Evolutionary conservation across 1,284 basidiomycete genomes (phyloP).

Genomic region (Ustilago bromivora): DNA sequence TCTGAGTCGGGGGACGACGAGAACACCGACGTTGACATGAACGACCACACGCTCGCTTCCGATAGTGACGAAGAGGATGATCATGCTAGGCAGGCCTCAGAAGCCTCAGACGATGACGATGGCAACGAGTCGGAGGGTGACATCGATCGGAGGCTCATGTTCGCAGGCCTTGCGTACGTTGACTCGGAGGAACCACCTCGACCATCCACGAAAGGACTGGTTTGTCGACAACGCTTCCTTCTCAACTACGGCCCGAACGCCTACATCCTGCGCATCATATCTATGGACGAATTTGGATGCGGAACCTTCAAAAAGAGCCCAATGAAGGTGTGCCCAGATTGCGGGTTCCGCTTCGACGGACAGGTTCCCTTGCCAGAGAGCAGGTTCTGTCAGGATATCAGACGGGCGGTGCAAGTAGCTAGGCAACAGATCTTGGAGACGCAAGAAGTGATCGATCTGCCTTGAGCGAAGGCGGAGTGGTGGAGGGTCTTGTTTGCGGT

Average conservation of each 20-base stretch:
- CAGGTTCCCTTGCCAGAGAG: neutral
- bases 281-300: conserved; percentile 24
- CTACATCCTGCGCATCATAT: conserved; percentile 29
- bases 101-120: neutral
- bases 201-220: neutral
- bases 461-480: neutral
- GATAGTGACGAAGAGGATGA: conserved; percentile 11
- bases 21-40: neutral
- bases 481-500: neutral
- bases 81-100: neutral
- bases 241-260: conserved; percentile 34
- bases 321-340: conserved; percentile 17
- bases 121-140: neutral
- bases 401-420: conserved; percentile 12
- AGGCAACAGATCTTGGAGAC: conserved; percentile 11
- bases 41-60: neutral
- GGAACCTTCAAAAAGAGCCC: neutral
- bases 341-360: conserved; percentile 36
- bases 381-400: conserved; percentile 1
- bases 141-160: neutral
- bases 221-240: conserved; percentile 5
- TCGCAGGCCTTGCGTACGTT: neutral
- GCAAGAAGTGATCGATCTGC: conserved; percentile 23
- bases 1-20: conserved; percentile 4
- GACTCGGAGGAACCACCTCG: conserved; percentile 14